A percentile compares a stretch with the other conserved stretches of the same genome.
Evolutionary conservation across 495 filamentous ascomycete genomes (phyloP).

Genomic region (Staphylotrichum longicolle): DNA sequence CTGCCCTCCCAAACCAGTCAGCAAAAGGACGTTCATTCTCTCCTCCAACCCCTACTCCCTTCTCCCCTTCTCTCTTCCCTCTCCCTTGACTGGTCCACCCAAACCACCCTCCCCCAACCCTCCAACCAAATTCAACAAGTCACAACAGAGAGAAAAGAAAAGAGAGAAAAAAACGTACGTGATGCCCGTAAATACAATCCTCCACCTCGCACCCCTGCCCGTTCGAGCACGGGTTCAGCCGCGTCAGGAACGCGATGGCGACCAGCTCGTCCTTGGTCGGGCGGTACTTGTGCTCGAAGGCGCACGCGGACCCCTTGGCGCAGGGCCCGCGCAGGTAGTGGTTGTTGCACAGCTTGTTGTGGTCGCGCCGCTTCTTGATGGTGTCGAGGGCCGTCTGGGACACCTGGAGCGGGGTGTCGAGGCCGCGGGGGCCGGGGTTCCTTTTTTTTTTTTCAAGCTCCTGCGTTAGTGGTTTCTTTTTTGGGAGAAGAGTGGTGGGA

Average conservation of each 20-base stretch:
- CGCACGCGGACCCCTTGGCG: conserved; percentile 66
- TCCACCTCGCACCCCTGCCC: conserved; percentile 70
- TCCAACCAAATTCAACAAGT: neutral
- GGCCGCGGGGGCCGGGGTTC: conserved; percentile 52
- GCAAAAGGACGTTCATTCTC: no score
- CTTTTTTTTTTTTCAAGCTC: conserved; percentile 19
- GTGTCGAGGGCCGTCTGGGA: conserved; percentile 65
- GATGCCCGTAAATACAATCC: conserved; percentile 84
- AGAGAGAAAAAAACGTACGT: conserved; percentile 36
- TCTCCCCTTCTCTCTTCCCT: no score
- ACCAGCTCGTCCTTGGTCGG: conserved; percentile 64
- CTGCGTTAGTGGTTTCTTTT: conserved; percentile 21
- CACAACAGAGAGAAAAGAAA: neutral
- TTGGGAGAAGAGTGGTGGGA: neutral
- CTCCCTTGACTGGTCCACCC: neutral
- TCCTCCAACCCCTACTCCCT: no score
- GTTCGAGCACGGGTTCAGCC: conserved; percentile 74
- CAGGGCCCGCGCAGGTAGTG: conserved; percentile 77
- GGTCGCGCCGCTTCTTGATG: conserved; percentile 70
- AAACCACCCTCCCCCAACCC: neutral
- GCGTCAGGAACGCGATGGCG: conserved; percentile 66
- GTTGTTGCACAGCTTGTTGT: conserved; percentile 80
- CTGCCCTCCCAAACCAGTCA: conserved; percentile 18
- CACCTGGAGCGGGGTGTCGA: conserved; percentile 49
- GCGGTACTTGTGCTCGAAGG: conserved; percentile 72